phyloP scores from a whole-genome alignment of 192 early-diverging fungal genomes.

The Phycomyces blakesleeanus region DNA sequence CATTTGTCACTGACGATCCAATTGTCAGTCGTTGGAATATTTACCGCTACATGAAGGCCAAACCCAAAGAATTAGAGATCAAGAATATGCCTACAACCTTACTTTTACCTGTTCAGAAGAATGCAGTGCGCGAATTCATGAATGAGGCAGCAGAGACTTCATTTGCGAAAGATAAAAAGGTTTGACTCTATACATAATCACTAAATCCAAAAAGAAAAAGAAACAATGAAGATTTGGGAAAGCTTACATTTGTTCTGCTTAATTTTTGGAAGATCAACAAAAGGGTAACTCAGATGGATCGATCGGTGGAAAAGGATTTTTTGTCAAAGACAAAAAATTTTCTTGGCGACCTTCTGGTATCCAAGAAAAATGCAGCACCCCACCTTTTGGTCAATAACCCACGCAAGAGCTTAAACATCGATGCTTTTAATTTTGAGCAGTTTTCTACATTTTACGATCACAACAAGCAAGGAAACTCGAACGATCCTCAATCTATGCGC shows the following conservation, averaged over 20 bases:
- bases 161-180: not conserved
- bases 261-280: not conserved
- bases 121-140: constrained; percentile 44
- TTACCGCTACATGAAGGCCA: constrained; percentile 46
- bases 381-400: not conserved
- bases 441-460: constrained; percentile 24
- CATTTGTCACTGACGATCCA: constrained; percentile 31
- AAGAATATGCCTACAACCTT: constrained; percentile 40
- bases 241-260: not conserved
- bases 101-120: constrained; percentile 44
- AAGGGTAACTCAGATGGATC: not conserved
- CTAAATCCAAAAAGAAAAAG: too few relatives aligned
- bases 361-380: not conserved
- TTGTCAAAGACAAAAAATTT: not conserved
- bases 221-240: too few relatives aligned
- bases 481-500: constrained; percentile 15
- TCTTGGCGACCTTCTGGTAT: not conserved
- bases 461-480: constrained; percentile 6
- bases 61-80: constrained; percentile 44
- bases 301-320: not conserved
- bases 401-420: constrained; percentile 17
- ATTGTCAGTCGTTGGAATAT: constrained; percentile 49
- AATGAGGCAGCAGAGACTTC: constrained; percentile 1
- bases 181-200: not conserved
- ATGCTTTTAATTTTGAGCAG: constrained; percentile 24